Base-by-base conservation (phyloP, 495 filamentous ascomycete genomes). In the Astrothelium macrocarpum region DNA sequence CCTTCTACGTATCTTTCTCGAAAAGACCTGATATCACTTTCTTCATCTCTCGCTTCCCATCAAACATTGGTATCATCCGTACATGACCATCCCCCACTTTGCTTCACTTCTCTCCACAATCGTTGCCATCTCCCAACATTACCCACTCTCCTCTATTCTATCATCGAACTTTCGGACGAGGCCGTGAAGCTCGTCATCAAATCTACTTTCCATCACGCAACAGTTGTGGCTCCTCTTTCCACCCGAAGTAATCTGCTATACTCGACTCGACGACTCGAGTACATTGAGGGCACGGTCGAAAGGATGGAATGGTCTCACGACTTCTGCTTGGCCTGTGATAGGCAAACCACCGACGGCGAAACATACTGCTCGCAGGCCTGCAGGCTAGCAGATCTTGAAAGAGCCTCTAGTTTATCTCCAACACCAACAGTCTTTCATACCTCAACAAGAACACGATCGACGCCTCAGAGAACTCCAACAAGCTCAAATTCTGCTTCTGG, bases 241-340 rank as follows among this genome's bases (percentile, higher is more conserved):
- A 28, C 10, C 2, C n/a, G 29, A 5, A 11, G 11, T 16, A 56
- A 29, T 29, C 49, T 56, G 26, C 49, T 9, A 11, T 2, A 29
- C 20, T 20, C 11, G 7, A 56, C 29, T 56, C 45, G 26, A 28
- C 34, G 34, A 39, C 34, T 39, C 34, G 34, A 16, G 9, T 29
- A 29, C 49, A n/a, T 12, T 16, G 9, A 29, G 25, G 49, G 49
- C 49, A 56, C 29, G 49, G 9, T 56, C 12, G 49, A 56, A 26
- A 25, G 11, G 25, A 87, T 90, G 73, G 85, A 86, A 66, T 97
- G 93, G 91, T 90, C 87, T 66, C 88, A 85, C 67, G 90, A 96
- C 75, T 96, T 89, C 83, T 97, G 93, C 79, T 85, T 97, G 64
- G 86, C 87, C 80, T 97, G 93, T 80, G 93, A 97, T 76, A 85